Evolutionary conservation across 495 filamentous ascomycete genomes (phyloP).

Genomic region (Hamigera avellanea): DNA sequence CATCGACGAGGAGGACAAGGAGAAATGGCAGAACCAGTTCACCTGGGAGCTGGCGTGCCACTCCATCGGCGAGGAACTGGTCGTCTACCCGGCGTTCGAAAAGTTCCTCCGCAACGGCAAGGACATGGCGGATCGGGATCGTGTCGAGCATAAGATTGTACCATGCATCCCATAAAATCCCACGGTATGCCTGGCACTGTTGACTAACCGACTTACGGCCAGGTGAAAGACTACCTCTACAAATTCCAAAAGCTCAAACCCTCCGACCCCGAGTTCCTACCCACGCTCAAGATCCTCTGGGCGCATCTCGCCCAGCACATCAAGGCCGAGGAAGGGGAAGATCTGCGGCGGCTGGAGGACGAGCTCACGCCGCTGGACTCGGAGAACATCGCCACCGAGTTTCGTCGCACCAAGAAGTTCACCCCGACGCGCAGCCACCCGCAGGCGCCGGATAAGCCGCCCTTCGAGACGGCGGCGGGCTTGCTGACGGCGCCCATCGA

Average conservation of each 20-base stretch:
- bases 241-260: constrained; percentile 45
- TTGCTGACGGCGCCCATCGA: constrained; percentile 24
- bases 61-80: constrained; percentile 54
- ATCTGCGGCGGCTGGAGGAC: constrained; percentile 44
- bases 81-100: constrained; percentile 59
- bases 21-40: constrained; percentile 44
- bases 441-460: constrained; percentile 23
- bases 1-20: constrained; percentile 31
- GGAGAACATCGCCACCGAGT: constrained; percentile 35
- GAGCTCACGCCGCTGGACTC: constrained; percentile 24
- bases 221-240: constrained; percentile 55
- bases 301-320: constrained; percentile 47
- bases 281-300: constrained; percentile 35
- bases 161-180: not conserved
- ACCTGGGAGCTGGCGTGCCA: constrained; percentile 63
- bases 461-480: constrained; percentile 19
- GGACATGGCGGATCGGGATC: constrained; percentile 46
- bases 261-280: constrained; percentile 33
- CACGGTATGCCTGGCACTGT: not conserved
- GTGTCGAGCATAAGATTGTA: constrained; percentile 45
- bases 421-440: constrained; percentile 48
- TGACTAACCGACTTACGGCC: too few species aligned
- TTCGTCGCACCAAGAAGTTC: constrained; percentile 49
- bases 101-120: constrained; percentile 39
- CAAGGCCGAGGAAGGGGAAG: constrained; percentile 44